These are phyloP conservation scores for Yarrowia sp. DNA, from an alignment of 805 yeast species.

Conservation along the genomic window DNA sequence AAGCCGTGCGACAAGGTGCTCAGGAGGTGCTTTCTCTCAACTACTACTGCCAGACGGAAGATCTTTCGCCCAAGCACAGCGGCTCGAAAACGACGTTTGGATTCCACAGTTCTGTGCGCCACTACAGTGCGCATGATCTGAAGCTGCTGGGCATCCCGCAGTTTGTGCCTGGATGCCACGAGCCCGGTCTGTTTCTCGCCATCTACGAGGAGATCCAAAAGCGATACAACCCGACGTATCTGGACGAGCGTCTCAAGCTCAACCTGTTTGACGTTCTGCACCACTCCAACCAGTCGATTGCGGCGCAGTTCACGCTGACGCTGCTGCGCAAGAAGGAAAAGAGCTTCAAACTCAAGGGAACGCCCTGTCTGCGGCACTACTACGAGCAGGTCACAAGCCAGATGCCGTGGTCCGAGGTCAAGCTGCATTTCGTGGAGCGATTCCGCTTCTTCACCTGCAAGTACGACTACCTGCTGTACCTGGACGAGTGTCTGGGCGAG, in stretches of 20 bases:
- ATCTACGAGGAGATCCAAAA: conserved; percentile 17
- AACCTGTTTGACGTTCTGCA: conserved; percentile 19
- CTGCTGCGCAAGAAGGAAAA: neutral
- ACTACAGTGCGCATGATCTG: conserved; percentile 15
- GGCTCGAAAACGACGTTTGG: neutral
- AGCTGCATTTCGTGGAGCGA: conserved; percentile 10
- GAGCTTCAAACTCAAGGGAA: neutral
- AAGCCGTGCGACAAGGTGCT: neutral
- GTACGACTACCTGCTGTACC: conserved; percentile 18
- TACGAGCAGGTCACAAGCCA: conserved; percentile 18
- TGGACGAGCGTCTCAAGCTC: neutral
- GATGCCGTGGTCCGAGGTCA: conserved; percentile 8
- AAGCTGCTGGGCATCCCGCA: conserved; percentile 23
- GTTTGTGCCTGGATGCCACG: conserved; percentile 24
- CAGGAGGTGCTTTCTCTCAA: neutral
- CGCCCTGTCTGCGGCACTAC: conserved; percentile 16
- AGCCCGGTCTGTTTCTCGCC: conserved; percentile 12
- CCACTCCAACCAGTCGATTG: conserved; percentile 1
- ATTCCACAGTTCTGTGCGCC: conserved; percentile 8
- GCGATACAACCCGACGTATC: conserved; percentile 23
- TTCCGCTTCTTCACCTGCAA: conserved; percentile 21
- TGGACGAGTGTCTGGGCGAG: conserved; percentile 25
- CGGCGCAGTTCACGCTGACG: conserved; percentile 21
- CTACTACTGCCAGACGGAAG: conserved; percentile 13
- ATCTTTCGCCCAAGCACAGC: neutral